Conservation (phyloP, 164 flowering plant species). For the Nymphaea thermarum region DNA sequence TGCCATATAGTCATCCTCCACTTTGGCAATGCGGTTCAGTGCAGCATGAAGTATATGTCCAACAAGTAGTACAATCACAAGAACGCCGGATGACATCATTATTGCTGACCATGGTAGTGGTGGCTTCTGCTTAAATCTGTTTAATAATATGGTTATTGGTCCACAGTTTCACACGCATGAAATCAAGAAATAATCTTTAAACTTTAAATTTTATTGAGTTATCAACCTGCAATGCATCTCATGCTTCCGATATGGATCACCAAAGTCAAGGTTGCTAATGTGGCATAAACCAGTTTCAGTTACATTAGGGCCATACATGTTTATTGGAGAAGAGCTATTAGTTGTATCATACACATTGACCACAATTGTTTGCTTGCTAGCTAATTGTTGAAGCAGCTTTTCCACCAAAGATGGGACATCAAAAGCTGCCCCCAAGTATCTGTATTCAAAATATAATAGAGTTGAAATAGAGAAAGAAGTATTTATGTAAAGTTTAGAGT, state of each 20-base stretch:
- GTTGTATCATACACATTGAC: slow-evolving; percentile 94
- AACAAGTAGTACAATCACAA: slow-evolving; percentile 62
- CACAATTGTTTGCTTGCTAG: slow-evolving; percentile 83
- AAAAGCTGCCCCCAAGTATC: slow-evolving; percentile 93
- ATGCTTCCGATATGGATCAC: slow-evolving; percentile 81
- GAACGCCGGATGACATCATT: slow-evolving; percentile 38
- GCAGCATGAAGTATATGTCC: slow-evolving; percentile 72
- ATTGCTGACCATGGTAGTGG: slow-evolving; percentile 82
- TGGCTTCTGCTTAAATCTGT: slow-evolving; percentile 76
- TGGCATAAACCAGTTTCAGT: slow-evolving; percentile 46
- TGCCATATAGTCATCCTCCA: slow-evolving; percentile 53
- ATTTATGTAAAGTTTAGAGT: neutral
- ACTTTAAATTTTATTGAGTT: neutral
- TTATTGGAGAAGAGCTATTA: slow-evolving; percentile 51
- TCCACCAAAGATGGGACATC: slow-evolving; percentile 88
- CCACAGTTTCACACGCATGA: neutral
- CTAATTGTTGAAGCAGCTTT: slow-evolving; percentile 90
- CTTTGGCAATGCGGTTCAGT: slow-evolving; percentile 61
- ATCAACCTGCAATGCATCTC: slow-evolving; percentile 96
- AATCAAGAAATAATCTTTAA: no score
- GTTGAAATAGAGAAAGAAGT: neutral
- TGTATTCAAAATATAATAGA: slow-evolving; percentile 9
- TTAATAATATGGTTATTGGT: neutral
- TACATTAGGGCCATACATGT: slow-evolving; percentile 69
- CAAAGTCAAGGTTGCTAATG: slow-evolving; percentile 72